These are phyloP conservation scores for Eutrema japonicum DNA, from an alignment of 345 rosid species.

Conservation along the genomic window DNA sequence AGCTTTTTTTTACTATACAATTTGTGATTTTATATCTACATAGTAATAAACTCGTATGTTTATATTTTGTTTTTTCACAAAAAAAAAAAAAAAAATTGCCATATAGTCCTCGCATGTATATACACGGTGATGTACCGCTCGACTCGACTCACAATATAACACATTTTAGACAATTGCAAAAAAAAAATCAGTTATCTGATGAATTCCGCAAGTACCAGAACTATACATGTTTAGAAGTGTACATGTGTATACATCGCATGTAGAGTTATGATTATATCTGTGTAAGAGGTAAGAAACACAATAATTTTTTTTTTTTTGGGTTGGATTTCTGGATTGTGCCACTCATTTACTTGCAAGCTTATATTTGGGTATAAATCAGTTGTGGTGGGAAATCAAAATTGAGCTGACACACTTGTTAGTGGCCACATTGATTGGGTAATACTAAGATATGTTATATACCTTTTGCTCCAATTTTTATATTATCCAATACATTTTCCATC, in stretches of 20 bases:
- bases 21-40: neutral
- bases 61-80: neutral
- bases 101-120: neutral
- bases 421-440: slow-evolving; percentile 38
- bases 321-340: slow-evolving; percentile 3
- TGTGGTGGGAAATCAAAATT: slow-evolving; percentile 23
- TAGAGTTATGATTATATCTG: slow-evolving; percentile 24
- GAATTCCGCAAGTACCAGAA: neutral
- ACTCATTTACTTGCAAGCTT: slow-evolving; percentile 31
- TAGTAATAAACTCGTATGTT: neutral
- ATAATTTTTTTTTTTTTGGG: neutral
- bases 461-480: neutral
- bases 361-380: slow-evolving; percentile 15
- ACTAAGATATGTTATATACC: neutral
- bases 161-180: no score
- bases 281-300: slow-evolving; percentile 25
- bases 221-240: slow-evolving; percentile 5
- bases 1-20: neutral
- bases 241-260: slow-evolving; percentile 11
- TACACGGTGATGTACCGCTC: no score
- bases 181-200: neutral
- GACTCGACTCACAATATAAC: neutral
- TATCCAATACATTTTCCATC: neutral
- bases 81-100: neutral
- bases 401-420: slow-evolving; percentile 38